phyloP scores from a whole-genome alignment of 345 rosid genomes.

The Pistacia integerrima region DNA sequence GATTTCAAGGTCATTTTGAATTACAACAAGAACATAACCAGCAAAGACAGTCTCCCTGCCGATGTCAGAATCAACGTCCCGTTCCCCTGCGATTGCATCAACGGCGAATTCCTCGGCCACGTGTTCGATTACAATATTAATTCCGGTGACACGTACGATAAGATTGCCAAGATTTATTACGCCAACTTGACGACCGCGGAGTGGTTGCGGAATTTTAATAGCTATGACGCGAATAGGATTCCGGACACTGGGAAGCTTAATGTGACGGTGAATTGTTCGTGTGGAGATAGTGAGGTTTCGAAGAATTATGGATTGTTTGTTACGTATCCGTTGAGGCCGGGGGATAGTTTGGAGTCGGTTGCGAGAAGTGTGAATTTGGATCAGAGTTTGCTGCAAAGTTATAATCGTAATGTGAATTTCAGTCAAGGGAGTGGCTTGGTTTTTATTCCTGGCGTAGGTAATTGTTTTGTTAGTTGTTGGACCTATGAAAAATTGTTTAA shows the following conservation, averaged over 20 bases:
- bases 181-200: constrained; percentile 50
- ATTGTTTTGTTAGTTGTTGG: background rate
- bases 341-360: constrained; percentile 49
- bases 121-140: constrained; percentile 35
- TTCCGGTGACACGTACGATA: constrained; percentile 31
- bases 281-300: constrained; percentile 53
- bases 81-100: constrained; percentile 70
- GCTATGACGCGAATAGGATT: constrained; percentile 29
- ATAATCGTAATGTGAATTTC: constrained; percentile 64
- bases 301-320: constrained; percentile 61
- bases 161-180: constrained; percentile 31
- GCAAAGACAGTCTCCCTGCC: constrained; percentile 39
- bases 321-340: constrained; percentile 68
- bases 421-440: constrained; percentile 65
- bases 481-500: background rate
- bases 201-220: constrained; percentile 36
- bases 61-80: constrained; percentile 53
- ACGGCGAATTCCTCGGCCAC: constrained; percentile 50
- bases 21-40: constrained; percentile 36
- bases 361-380: constrained; percentile 38
- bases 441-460: constrained; percentile 73
- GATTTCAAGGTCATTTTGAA: constrained; percentile 25
- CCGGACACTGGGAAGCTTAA: constrained; percentile 43
- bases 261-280: constrained; percentile 75
- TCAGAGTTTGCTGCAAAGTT: constrained; percentile 45